Evolutionary conservation across 306 rosid species (phyloP).

Genomic region (Begonia peltatifolia): DNA sequence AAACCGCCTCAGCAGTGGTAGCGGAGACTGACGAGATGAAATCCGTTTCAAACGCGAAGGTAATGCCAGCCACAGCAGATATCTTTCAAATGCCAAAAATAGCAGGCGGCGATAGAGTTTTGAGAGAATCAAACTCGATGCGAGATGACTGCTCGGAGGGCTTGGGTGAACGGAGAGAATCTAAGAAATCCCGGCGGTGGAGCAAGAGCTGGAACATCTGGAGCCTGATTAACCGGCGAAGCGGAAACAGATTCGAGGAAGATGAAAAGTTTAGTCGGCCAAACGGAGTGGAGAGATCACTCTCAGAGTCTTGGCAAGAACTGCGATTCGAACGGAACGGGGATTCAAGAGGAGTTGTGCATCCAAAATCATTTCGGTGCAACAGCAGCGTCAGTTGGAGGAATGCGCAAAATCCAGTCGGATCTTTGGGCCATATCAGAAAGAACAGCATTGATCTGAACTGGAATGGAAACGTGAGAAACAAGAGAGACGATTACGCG

Average conservation of each 20-base stretch:
- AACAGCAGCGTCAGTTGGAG: slow-evolving; percentile 24
- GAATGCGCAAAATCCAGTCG: slow-evolving; percentile 15
- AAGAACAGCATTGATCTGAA: slow-evolving; percentile 34
- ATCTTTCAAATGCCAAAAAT: slow-evolving; percentile 37
- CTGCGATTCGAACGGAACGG: slow-evolving; percentile 22
- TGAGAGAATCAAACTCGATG: slow-evolving; percentile 59
- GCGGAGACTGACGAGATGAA: slow-evolving; percentile 86
- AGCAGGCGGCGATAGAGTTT: slow-evolving; percentile 34
- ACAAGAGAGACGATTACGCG: slow-evolving; percentile 52
- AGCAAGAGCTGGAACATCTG: slow-evolving; percentile 80
- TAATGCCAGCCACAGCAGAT: slow-evolving; percentile 46
- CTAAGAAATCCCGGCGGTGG: slow-evolving; percentile 74
- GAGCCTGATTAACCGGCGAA: slow-evolving; percentile 60
- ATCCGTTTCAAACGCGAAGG: slow-evolving; percentile 57
- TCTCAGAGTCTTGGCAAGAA: slow-evolving; percentile 59
- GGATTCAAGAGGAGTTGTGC: slow-evolving; percentile 29
- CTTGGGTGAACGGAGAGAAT: slow-evolving; percentile 45
- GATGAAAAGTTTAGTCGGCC: slow-evolving; percentile 54
- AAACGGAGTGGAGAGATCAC: slow-evolving; percentile 68
- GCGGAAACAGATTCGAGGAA: slow-evolving; percentile 58
- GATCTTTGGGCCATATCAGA: slow-evolving; percentile 40
- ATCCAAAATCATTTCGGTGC: slow-evolving; percentile 58
- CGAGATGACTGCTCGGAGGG: slow-evolving; percentile 73
- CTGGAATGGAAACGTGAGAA: slow-evolving; percentile 34
- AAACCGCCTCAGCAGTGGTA: slow-evolving; percentile 85